Conservation (phyloP, 768 basidiomycete genomes). For the Naematelia aurantialba region DNA sequence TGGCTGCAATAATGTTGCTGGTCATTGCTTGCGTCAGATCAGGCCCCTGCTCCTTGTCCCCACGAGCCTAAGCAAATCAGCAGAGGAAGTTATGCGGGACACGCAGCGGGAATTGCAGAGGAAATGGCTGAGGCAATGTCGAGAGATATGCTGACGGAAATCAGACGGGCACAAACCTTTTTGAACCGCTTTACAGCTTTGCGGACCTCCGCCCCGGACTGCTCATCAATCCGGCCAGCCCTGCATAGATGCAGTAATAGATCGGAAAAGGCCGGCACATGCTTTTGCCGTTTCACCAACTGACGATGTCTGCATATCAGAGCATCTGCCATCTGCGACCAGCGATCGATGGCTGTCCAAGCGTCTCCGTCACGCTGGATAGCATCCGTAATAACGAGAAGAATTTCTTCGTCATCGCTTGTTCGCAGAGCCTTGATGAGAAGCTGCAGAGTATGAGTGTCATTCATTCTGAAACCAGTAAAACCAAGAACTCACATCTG, state of each 20-base stretch:
- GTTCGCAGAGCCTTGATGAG: conserved; percentile 24
- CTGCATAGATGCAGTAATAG: conserved; percentile 24
- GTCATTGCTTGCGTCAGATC: neutral
- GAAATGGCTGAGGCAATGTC: no score
- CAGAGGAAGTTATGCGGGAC: no score
- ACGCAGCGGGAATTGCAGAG: no score
- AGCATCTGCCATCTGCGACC: conserved; percentile 28
- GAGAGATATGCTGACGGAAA: no score
- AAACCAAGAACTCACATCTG: conserved; percentile 21
- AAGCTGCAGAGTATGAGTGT: conserved; percentile 12
- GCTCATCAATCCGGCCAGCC: conserved; percentile 30
- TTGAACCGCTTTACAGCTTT: conserved; percentile 1
- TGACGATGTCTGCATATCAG: conserved; percentile 26
- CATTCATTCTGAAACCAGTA: neutral
- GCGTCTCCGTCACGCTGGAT: conserved; percentile 33
- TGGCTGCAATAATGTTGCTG: neutral
- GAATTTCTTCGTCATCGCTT: conserved; percentile 30
- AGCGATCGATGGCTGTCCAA: conserved; percentile 44
- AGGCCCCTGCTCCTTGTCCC: neutral
- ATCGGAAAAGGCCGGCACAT: conserved; percentile 15
- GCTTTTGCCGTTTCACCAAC: conserved; percentile 13
- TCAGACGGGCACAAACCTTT: neutral
- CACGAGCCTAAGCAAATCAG: neutral
- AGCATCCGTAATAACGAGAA: conserved; percentile 31
- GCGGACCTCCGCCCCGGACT: conserved; percentile 16